phyloP scores from a whole-genome alignment of 148 eudicot species.

The Fagopyrum tataricum region DNA sequence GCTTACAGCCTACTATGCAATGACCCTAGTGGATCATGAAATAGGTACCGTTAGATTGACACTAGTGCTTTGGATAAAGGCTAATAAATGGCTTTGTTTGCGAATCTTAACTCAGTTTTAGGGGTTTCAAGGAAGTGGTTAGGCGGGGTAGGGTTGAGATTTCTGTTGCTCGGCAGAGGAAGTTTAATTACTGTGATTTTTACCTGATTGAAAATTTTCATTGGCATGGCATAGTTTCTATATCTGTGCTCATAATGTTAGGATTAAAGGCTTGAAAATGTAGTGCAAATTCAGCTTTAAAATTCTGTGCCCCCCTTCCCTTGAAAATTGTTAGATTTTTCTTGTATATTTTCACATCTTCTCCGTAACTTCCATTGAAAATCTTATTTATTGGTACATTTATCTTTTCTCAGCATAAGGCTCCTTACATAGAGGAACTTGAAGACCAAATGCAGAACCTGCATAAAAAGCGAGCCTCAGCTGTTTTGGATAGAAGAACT shows the following conservation, averaged over 20 bases:
- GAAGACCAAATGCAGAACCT: conserved; percentile 91
- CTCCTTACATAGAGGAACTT: conserved; percentile 92
- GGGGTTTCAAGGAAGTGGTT: neutral
- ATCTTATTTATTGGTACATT: conserved; percentile 4
- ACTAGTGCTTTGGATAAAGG: neutral
- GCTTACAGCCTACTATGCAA: neutral
- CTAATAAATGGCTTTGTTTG: neutral
- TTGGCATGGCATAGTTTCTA: neutral
- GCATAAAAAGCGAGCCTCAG: conserved; percentile 70
- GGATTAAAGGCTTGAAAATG: neutral
- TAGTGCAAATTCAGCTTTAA: neutral
- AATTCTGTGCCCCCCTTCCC: neutral
- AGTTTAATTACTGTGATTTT: neutral
- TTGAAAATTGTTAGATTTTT: neutral
- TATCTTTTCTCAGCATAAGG: conserved; percentile 60
- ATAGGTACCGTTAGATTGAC: neutral
- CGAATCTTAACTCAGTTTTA: neutral
- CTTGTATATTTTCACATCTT: neutral
- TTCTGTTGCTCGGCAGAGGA: neutral
- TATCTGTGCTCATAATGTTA: neutral
- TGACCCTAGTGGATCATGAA: neutral
- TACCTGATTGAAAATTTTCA: neutral
- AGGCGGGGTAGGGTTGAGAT: neutral
- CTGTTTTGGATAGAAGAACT: conserved; percentile 60
- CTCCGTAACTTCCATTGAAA: neutral